Evolutionary conservation across 2,329 filamentous ascomycete species (phyloP).

Genomic region (Xylaria sp.): DNA sequence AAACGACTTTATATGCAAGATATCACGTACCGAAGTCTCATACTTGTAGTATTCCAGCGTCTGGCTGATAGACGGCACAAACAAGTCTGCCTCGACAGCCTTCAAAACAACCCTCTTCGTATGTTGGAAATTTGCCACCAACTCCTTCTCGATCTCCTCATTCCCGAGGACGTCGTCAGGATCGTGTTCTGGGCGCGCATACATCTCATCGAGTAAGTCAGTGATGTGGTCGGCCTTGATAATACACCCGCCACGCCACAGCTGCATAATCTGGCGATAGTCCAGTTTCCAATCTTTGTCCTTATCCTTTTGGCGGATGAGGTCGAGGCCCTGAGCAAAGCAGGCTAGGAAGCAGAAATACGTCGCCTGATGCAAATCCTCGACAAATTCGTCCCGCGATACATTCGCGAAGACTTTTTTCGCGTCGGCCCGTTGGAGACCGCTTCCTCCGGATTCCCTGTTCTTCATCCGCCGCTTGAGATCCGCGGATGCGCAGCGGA

Average conservation of each 20-base stretch:
- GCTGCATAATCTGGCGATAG: constrained; percentile 63
- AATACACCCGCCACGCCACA: constrained; percentile 78
- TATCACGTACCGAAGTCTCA: constrained; percentile 55
- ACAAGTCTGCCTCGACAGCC: constrained; percentile 66
- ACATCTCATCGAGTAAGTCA: constrained; percentile 64
- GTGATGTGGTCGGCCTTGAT: constrained; percentile 74
- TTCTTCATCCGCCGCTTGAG: constrained; percentile 64
- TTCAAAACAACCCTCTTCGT: constrained; percentile 68
- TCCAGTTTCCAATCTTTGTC: constrained; percentile 69
- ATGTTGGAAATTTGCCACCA: constrained; percentile 61
- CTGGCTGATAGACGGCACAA: constrained; percentile 69
- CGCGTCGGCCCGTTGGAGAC: constrained; percentile 46
- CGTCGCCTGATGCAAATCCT: constrained; percentile 68
- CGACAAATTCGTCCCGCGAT: constrained; percentile 60
- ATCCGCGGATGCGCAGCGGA: constrained; percentile 72
- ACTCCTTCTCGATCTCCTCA: constrained; percentile 61
- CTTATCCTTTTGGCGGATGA: constrained; percentile 69
- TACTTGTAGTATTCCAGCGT: constrained; percentile 77
- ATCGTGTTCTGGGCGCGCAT: constrained; percentile 52
- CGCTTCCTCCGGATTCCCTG: constrained; percentile 56
- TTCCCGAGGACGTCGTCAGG: constrained; percentile 59
- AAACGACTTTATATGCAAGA: neutral
- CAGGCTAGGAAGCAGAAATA: constrained; percentile 71
- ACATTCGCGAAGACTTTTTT: constrained; percentile 41
- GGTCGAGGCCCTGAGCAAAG: constrained; percentile 73